Evolutionary conservation across 371 early-diverging fungal species (phyloP).

Genomic region (Circinella minor): DNA sequence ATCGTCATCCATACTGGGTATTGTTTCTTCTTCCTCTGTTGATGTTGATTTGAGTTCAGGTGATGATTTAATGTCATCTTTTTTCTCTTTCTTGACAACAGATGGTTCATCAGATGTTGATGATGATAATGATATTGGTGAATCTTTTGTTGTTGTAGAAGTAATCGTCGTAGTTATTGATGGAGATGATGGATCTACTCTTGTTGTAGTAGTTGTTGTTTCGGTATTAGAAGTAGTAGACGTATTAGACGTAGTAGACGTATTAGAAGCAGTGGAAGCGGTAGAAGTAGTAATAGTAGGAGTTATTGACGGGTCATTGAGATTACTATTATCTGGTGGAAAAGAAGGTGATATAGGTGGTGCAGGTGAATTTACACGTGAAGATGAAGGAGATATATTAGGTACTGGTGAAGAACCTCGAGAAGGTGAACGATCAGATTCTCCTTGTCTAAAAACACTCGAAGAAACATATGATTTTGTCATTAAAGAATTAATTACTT

Average conservation of each 20-base stretch:
- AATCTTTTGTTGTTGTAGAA: background rate
- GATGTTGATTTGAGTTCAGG: background rate
- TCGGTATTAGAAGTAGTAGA: no score
- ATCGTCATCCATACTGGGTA: background rate
- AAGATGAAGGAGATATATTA: slow-evolving; percentile 1
- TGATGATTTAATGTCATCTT: background rate
- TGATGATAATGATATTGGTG: background rate
- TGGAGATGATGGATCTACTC: no score
- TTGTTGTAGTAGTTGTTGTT: no score
- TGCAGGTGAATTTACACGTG: slow-evolving; percentile 4
- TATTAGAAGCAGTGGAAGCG: no score
- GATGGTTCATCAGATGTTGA: no score
- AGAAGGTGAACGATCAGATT: slow-evolving; percentile 4
- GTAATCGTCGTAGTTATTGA: no score
- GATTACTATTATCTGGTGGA: background rate
- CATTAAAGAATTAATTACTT: slow-evolving; percentile 23
- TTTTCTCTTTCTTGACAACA: background rate
- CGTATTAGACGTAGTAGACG: no score
- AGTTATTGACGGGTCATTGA: no score
- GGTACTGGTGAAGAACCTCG: slow-evolving; percentile 7
- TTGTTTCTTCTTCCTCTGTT: background rate
- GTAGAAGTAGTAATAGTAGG: no score
- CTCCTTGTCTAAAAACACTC: slow-evolving; percentile 23
- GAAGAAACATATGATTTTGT: slow-evolving; percentile 26
- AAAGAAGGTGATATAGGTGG: slow-evolving; percentile 1